Evolutionary conservation across 208 protist genomes (phyloP).

Genomic region (Porcisia hertigi): DNA sequence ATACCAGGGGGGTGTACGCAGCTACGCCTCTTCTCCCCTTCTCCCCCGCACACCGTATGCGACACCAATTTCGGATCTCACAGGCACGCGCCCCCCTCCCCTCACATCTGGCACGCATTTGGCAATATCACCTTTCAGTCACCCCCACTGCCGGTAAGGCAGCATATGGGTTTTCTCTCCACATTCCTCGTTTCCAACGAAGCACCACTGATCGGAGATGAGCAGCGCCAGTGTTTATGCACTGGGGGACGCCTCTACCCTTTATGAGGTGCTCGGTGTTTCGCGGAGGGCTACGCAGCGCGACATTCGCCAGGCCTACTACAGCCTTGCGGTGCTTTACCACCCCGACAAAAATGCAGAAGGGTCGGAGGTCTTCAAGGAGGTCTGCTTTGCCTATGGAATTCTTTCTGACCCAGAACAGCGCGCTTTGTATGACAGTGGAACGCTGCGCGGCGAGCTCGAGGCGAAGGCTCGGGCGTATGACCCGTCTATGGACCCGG

Average conservation of each 20-base stretch:
- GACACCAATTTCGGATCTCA: not conserved
- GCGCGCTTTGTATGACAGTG: constrained; percentile 74
- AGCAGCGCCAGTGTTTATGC: constrained; percentile 71
- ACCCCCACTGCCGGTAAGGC: not conserved
- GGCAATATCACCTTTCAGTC: not conserved
- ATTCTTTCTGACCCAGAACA: constrained; percentile 83
- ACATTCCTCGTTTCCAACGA: not conserved
- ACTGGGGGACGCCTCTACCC: constrained; percentile 64
- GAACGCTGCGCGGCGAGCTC: constrained; percentile 63
- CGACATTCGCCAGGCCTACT: constrained; percentile 87
- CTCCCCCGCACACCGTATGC: not conserved
- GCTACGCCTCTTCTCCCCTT: not conserved
- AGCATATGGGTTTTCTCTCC: not conserved
- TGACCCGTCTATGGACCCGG: constrained; percentile 84
- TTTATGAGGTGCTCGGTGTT: constrained; percentile 85
- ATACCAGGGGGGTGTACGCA: not conserved
- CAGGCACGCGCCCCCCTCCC: not conserved
- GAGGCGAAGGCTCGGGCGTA: constrained; percentile 62
- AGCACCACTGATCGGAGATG: constrained; percentile 1
- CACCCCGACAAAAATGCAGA: constrained; percentile 92
- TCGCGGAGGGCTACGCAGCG: constrained; percentile 50
- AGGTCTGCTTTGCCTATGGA: constrained; percentile 83
- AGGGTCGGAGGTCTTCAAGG: constrained; percentile 81
- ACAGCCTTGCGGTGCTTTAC: constrained; percentile 83
- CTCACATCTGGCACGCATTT: not conserved